phyloP scores from a whole-genome alignment of 371 early-diverging fungal species.

The Circinella minor region DNA sequence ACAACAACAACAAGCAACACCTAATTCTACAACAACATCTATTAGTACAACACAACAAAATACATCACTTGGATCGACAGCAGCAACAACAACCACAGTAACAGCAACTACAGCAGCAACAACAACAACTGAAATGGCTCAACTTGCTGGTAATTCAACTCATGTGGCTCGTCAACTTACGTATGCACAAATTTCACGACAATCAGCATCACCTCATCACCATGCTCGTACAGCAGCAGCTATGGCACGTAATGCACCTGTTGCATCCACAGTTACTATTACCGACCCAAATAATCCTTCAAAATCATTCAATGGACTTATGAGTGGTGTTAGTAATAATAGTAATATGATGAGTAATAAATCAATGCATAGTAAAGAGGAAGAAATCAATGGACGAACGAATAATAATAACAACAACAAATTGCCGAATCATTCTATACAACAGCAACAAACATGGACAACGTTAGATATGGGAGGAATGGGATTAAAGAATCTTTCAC shows the following conservation, averaged over 20 bases:
- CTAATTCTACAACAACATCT: conserved; percentile 8
- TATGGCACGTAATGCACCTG: conserved; percentile 51
- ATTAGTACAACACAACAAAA: neutral
- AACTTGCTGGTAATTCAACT: conserved; percentile 29
- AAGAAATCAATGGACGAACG: conserved; percentile 15
- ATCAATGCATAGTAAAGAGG: neutral
- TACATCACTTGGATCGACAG: neutral
- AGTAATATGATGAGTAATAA: no score
- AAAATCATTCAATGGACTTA: conserved; percentile 40
- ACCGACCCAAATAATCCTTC: conserved; percentile 68
- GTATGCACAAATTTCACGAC: conserved; percentile 75
- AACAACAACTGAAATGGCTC: conserved; percentile 7
- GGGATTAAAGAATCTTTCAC: conserved; percentile 81
- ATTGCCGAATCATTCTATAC: neutral
- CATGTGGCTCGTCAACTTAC: conserved; percentile 79
- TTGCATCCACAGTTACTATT: conserved; percentile 63
- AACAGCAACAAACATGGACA: conserved; percentile 64
- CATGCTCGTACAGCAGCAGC: conserved; percentile 85
- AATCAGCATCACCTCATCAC: conserved; percentile 86
- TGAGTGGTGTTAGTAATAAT: conserved; percentile 27
- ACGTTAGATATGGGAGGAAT: conserved; percentile 92
- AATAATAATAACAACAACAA: neutral
- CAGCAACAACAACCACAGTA: conserved; percentile 8
- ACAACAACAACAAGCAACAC: conserved; percentile 17
- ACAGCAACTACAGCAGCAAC: neutral